A percentile compares a stretch with the other conserved stretches of the same genome.
These are phyloP conservation scores for Fragilaria radians DNA, from an alignment of 108 stramenopile species.

Conservation along the genomic window DNA sequence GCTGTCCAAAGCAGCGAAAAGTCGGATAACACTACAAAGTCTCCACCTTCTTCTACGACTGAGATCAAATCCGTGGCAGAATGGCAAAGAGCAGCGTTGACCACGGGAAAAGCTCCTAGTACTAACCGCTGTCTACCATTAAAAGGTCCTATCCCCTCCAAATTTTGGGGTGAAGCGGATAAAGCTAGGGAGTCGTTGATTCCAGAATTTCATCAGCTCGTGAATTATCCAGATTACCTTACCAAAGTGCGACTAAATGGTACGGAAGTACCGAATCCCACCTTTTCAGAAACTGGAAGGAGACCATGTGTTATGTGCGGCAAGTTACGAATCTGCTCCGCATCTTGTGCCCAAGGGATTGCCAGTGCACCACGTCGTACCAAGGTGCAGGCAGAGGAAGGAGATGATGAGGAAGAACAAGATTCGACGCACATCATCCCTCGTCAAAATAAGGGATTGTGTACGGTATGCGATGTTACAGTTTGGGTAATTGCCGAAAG, in stretches of 20 bases:
- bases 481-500: constrained; percentile 52
- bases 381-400: background rate
- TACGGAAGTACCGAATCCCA: background rate
- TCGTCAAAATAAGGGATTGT: constrained; percentile 84
- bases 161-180: constrained; percentile 58
- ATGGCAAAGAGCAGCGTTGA: constrained; percentile 20
- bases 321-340: constrained; percentile 38
- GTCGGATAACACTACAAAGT: background rate
- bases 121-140: constrained; percentile 51
- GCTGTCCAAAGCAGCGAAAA: background rate
- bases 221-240: constrained; percentile 63
- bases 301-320: constrained; percentile 73
- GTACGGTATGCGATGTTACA: constrained; percentile 73
- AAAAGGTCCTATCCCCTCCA: constrained; percentile 61
- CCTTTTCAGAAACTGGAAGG: constrained; percentile 16
- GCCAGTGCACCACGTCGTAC: background rate
- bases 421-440: constrained; percentile 56
- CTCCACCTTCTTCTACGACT: too few relatives aligned
- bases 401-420: constrained; percentile 6
- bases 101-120: constrained; percentile 21
- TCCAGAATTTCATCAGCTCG: constrained; percentile 55
- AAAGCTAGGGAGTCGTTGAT: constrained; percentile 41
- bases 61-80: constrained; percentile 26
- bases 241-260: constrained; percentile 16
- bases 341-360: constrained; percentile 19